These are phyloP conservation scores for Trichopus zeylanicus DNA, from an alignment of 116 monocot genomes.

Conservation along the genomic window DNA sequence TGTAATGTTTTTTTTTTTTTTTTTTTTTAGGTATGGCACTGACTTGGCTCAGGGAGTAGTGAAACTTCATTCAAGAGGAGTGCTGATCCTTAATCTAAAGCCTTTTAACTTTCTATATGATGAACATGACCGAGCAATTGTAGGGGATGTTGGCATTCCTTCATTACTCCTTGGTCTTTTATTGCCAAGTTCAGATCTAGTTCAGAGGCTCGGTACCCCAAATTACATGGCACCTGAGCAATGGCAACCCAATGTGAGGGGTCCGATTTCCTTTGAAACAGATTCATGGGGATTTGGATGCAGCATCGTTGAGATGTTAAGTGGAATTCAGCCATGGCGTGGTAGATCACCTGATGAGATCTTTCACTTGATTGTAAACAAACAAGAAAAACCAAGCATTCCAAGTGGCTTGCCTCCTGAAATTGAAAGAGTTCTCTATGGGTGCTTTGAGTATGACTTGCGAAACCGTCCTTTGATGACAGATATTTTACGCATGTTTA, in stretches of 20 bases:
- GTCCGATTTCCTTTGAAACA: slow-evolving; percentile 76
- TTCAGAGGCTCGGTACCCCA: slow-evolving; percentile 59
- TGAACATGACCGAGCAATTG: slow-evolving; percentile 44
- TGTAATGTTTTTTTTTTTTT: not conserved
- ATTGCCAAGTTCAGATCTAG: slow-evolving; percentile 45
- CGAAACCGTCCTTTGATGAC: slow-evolving; percentile 67
- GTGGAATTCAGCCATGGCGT: slow-evolving; percentile 66
- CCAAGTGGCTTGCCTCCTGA: slow-evolving; percentile 60
- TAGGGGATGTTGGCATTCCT: slow-evolving; percentile 89
- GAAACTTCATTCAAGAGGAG: slow-evolving; percentile 58
- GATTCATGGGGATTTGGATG: slow-evolving; percentile 95
- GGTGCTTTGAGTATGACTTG: slow-evolving; percentile 85
- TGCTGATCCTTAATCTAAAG: slow-evolving; percentile 79
- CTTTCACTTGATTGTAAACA: slow-evolving; percentile 47
- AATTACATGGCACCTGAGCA: slow-evolving; percentile 98
- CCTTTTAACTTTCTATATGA: slow-evolving; percentile 76
- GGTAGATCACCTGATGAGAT: slow-evolving; percentile 59
- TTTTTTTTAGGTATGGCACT: slow-evolving; percentile 53
- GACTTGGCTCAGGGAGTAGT: slow-evolving; percentile 59
- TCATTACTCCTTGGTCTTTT: slow-evolving; percentile 42
- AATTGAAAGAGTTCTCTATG: slow-evolving; percentile 57
- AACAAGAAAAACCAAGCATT: slow-evolving; percentile 67
- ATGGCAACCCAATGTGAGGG: slow-evolving; percentile 68
- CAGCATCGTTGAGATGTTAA: slow-evolving; percentile 89
- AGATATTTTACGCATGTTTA: slow-evolving; percentile 59